A percentile compares a stretch with the other conserved stretches of the same genome.
Conservation (phyloP, 805 yeast genomes). For the Schwanniomyces vanrijiae region DNA sequence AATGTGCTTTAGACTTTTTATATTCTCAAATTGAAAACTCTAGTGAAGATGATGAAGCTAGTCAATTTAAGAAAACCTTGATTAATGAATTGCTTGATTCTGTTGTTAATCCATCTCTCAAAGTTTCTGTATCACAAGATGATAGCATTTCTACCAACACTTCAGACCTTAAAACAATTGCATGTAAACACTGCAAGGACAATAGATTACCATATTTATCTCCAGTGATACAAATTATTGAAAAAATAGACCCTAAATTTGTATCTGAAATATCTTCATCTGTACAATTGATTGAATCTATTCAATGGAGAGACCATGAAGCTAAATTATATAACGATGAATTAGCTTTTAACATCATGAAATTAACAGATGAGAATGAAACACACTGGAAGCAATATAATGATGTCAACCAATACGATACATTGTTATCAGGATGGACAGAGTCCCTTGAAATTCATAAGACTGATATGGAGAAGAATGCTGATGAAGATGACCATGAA, state of each 20-base stretch:
- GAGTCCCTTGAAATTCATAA: constrained; percentile 64
- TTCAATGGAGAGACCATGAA: constrained; percentile 52
- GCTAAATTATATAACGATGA: constrained; percentile 73
- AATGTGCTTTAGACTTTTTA: constrained; percentile 60
- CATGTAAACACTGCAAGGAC: constrained; percentile 44
- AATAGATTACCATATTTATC: constrained; percentile 32
- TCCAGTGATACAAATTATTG: constrained; percentile 41
- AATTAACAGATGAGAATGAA: constrained; percentile 26
- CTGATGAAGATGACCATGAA: constrained; percentile 52
- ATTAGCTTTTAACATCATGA: constrained; percentile 58
- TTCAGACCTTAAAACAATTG: constrained; percentile 49
- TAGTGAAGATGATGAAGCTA: constrained; percentile 15
- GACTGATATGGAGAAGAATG: constrained; percentile 49
- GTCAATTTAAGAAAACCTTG: constrained; percentile 32
- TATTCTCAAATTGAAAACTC: constrained; percentile 7
- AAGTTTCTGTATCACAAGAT: constrained; percentile 49
- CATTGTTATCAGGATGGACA: constrained; percentile 62
- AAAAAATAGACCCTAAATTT: constrained; percentile 33
- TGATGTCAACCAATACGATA: constrained; percentile 54
- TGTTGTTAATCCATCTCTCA: constrained; percentile 65
- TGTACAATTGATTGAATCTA: constrained; percentile 27
- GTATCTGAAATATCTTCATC: constrained; percentile 31
- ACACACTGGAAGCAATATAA: constrained; percentile 19
- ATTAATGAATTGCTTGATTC: constrained; percentile 58
- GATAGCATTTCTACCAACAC: constrained; percentile 22